Evolutionary conservation across 306 rosid species (phyloP).

Genomic region (Aeschynomene evenia): DNA sequence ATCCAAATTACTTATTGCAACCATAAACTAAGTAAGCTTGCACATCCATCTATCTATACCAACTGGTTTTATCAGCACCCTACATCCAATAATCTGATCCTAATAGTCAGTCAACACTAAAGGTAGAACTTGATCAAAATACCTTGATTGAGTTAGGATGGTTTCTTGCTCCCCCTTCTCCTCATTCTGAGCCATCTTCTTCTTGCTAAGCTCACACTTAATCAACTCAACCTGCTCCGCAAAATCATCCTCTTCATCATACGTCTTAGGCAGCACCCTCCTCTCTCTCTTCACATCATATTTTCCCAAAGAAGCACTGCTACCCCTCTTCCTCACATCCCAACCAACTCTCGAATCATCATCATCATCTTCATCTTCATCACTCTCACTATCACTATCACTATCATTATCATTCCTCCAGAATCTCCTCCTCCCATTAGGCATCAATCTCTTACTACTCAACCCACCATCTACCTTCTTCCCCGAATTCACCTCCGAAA

Average conservation of each 20-base stretch:
- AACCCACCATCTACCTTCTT: conserved; percentile 10
- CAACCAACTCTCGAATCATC: neutral
- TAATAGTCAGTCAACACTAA: neutral
- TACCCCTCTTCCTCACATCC: conserved; percentile 42
- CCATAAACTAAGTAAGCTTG: conserved; percentile 6
- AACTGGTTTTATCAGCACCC: neutral
- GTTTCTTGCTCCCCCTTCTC: conserved; percentile 41
- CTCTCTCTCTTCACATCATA: conserved; percentile 66
- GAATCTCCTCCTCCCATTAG: conserved; percentile 26
- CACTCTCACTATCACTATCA: conserved; percentile 43
- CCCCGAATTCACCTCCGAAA: conserved; percentile 19
- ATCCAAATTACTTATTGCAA: conserved; percentile 17
- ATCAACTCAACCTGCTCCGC: conserved; percentile 65
- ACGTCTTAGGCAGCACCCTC: conserved; percentile 48
- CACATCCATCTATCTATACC: neutral
- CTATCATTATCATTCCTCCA: conserved; percentile 47
- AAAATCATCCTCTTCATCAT: conserved; percentile 46
- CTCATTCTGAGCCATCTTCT: conserved; percentile 41
- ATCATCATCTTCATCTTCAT: neutral
- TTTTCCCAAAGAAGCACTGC: conserved; percentile 78
- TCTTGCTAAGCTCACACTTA: conserved; percentile 55
- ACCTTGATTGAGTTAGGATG: conserved; percentile 69
- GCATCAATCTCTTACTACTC: conserved; percentile 7
- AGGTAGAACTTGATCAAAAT: neutral
- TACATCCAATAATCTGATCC: neutral